Conservation (phyloP, 495 filamentous ascomycete species). For the Aspergillus indologenus region DNA sequence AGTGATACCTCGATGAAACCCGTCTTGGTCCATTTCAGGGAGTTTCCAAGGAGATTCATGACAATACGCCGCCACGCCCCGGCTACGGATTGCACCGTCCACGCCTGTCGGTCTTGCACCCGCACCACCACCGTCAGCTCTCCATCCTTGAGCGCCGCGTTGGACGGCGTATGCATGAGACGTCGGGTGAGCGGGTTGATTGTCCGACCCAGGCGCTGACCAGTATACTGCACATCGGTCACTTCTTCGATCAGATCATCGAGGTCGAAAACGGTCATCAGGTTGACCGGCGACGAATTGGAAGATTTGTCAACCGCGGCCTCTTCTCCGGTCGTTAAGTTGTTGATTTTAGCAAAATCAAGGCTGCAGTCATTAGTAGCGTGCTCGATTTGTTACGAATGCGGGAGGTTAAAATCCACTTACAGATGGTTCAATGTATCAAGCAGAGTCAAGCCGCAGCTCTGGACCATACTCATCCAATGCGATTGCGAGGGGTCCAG, state of each 20-base stretch:
- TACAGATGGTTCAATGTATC: constrained; percentile 66
- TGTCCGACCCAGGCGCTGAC: constrained; percentile 23
- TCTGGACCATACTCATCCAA: constrained; percentile 61
- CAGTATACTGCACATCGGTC: constrained; percentile 55
- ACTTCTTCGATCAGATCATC: constrained; percentile 56
- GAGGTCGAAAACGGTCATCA: constrained; percentile 41
- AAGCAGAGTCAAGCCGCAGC: constrained; percentile 62
- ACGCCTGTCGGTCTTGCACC: constrained; percentile 49
- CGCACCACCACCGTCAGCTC: constrained; percentile 49
- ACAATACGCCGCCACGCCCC: constrained; percentile 64
- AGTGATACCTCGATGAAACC: constrained; percentile 61
- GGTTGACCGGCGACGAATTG: constrained; percentile 13
- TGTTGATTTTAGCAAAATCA: constrained; percentile 58
- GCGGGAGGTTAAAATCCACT: neutral
- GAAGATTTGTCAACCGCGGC: constrained; percentile 1
- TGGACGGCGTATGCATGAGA: neutral
- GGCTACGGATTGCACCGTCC: constrained; percentile 54
- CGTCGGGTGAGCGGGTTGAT: constrained; percentile 2
- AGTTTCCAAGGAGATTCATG: constrained; percentile 72
- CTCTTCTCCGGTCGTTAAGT: constrained; percentile 18
- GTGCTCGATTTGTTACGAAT: neutral
- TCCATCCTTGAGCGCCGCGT: neutral
- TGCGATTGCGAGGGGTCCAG: constrained; percentile 47
- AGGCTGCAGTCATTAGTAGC: constrained; percentile 24
- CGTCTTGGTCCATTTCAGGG: constrained; percentile 61